These are phyloP conservation scores for Colletotrichum lindemuthianum DNA, from an alignment of 2,329 filamentous ascomycete genomes.

Conservation along the genomic window DNA sequence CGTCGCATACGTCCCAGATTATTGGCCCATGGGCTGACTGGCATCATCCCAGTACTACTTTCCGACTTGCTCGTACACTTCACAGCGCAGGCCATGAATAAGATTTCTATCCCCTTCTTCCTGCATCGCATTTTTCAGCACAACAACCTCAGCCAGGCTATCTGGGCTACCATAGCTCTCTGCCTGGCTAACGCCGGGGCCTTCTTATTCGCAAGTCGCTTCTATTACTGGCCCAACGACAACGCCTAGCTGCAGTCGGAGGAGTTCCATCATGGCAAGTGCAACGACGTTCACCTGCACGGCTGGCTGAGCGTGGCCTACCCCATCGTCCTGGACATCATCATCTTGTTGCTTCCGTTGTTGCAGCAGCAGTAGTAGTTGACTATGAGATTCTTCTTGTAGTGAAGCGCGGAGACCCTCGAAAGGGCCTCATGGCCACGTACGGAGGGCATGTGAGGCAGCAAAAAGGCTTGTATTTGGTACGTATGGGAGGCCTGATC, in stretches of 20 bases:
- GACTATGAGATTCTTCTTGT: too few relatives aligned
- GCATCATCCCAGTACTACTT: constrained; percentile 39
- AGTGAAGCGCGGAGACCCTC: too few relatives aligned
- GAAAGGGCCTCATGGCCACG: too few relatives aligned
- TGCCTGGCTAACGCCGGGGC: background rate
- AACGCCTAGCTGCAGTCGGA: constrained; percentile 20
- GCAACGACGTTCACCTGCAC: constrained; percentile 27
- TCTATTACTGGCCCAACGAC: constrained; percentile 25
- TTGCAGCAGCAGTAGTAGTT: too few relatives aligned
- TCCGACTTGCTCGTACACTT: constrained; percentile 45
- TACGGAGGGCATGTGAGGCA: too few relatives aligned
- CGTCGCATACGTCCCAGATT: too few relatives aligned
- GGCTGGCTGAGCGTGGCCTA: constrained; percentile 26
- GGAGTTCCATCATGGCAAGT: background rate
- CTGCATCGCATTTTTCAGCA: constrained; percentile 45
- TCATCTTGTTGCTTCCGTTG: constrained; percentile 38
- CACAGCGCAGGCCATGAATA: constrained; percentile 42
- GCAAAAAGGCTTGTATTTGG: too few relatives aligned
- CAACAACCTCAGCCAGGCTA: constrained; percentile 1
- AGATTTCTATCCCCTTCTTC: constrained; percentile 45
- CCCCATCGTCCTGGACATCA: constrained; percentile 38
- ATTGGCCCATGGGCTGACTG: background rate
- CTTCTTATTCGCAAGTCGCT: constrained; percentile 21
- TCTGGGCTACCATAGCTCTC: constrained; percentile 18
- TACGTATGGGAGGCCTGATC: too few relatives aligned